Evolutionary conservation across 169 alveolate species (phyloP).

Genomic region (Plasmodium fragile): DNA sequence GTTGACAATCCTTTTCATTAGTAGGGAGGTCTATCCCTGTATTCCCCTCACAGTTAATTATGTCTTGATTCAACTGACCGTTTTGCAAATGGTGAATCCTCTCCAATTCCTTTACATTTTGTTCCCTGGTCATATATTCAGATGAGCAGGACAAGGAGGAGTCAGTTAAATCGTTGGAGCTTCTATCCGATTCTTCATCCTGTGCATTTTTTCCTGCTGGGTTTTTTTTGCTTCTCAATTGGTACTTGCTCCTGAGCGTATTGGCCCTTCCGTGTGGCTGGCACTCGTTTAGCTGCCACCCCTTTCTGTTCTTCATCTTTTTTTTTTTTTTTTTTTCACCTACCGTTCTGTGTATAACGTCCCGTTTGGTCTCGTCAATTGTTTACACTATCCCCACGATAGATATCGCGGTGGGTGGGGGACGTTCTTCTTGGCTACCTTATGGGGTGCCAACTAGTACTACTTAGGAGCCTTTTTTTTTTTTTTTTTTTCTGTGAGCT

Average conservation of each 20-base stretch:
- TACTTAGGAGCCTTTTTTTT: not conserved
- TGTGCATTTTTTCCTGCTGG: slow-evolving; percentile 8
- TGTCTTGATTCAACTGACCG: not conserved
- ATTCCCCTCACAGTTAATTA: not conserved
- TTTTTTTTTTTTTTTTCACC: no score
- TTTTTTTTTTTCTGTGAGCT: not conserved
- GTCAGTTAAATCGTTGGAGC: not conserved
- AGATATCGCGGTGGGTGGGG: no score
- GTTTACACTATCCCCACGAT: not conserved
- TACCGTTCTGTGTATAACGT: not conserved
- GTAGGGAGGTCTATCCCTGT: not conserved
- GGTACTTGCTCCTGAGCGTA: slow-evolving; percentile 2
- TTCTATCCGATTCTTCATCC: slow-evolving; percentile 20
- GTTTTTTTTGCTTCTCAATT: slow-evolving; percentile 32
- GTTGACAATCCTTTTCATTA: not conserved
- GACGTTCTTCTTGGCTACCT: not conserved
- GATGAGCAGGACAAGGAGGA: slow-evolving; percentile 25
- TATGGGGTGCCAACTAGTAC: not conserved
- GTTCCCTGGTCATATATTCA: slow-evolving; percentile 13
- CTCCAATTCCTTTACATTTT: not conserved
- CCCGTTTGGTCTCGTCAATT: not conserved
- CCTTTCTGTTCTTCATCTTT: not conserved
- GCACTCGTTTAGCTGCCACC: not conserved
- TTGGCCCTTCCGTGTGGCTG: not conserved
- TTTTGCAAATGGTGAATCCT: not conserved